Percentiles rank a stretch among this genome's conserved stretches.
These are phyloP conservation scores for Candida verbasci DNA, from an alignment of 805 yeast species.

Conservation along the genomic window DNA sequence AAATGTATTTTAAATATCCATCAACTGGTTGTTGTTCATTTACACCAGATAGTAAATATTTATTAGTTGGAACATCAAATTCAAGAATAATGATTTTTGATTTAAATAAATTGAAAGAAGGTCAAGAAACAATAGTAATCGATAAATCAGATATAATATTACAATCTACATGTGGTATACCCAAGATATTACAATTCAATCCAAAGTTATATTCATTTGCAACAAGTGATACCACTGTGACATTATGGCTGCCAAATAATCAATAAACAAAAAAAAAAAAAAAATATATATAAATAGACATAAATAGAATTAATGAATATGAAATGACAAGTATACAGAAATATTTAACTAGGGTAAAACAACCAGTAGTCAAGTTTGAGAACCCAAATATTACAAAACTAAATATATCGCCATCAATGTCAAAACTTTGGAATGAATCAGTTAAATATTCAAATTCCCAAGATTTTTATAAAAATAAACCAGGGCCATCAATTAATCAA, in stretches of 20 bases:
- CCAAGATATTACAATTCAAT: slow-evolving; percentile 53
- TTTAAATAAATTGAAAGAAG: slow-evolving; percentile 16
- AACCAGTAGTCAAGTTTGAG: neutral
- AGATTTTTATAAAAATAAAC: slow-evolving; percentile 6
- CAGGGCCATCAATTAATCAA: slow-evolving; percentile 3
- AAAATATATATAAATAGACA: neutral
- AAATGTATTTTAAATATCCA: slow-evolving; percentile 29
- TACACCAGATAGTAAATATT: slow-evolving; percentile 38
- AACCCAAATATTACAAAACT: neutral
- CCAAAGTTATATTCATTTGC: slow-evolving; percentile 60
- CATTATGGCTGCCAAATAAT: slow-evolving; percentile 31
- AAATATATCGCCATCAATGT: neutral
- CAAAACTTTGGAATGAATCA: neutral
- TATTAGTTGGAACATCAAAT: slow-evolving; percentile 26
- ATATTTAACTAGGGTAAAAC: neutral
- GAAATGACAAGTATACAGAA: neutral
- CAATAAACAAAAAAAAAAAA: too few relatives aligned
- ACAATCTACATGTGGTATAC: slow-evolving; percentile 25
- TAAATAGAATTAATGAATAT: neutral
- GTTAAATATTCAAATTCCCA: slow-evolving; percentile 4
- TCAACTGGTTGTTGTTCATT: slow-evolving; percentile 30
- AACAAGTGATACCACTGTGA: slow-evolving; percentile 51
- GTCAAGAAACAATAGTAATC: slow-evolving; percentile 14
- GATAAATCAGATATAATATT: slow-evolving; percentile 14
- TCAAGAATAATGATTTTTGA: slow-evolving; percentile 27